These are phyloP conservation scores for Boletus subcaerulescens DNA, from an alignment of 768 basidiomycete genomes.

Conservation along the genomic window DNA sequence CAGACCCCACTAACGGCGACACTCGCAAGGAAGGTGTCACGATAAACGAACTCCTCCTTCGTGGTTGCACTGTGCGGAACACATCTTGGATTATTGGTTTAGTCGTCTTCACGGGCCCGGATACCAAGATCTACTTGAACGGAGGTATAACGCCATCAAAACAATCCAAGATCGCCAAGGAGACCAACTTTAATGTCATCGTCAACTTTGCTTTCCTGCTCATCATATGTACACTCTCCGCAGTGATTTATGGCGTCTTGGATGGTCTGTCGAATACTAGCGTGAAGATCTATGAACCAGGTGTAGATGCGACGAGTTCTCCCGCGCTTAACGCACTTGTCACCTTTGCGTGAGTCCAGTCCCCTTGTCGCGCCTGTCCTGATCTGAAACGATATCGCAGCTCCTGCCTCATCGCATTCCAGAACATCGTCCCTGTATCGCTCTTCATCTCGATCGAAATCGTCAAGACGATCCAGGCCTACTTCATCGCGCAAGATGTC, in stretches of 20 bases:
- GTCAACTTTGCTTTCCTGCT: constrained; percentile 86
- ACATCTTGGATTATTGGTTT: constrained; percentile 91
- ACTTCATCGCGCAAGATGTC: constrained; percentile 91
- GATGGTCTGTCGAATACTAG: constrained; percentile 63
- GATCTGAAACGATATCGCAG: constrained; percentile 38
- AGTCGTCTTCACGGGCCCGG: constrained; percentile 91
- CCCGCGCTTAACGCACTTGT: constrained; percentile 72
- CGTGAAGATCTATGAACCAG: constrained; percentile 66
- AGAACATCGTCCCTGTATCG: constrained; percentile 95
- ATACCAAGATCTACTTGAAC: constrained; percentile 91
- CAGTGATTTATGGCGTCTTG: constrained; percentile 71
- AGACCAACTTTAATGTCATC: constrained; percentile 97
- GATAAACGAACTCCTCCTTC: constrained; percentile 90
- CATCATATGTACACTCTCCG: constrained; percentile 73
- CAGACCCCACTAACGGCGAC: constrained; percentile 49
- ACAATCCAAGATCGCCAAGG: constrained; percentile 94
- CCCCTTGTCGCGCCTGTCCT: not conserved
- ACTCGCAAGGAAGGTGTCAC: constrained; percentile 66
- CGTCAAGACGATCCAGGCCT: constrained; percentile 97
- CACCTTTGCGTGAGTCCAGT: constrained; percentile 78
- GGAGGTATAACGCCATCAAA: constrained; percentile 95
- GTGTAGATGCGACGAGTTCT: constrained; percentile 59
- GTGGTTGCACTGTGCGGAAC: constrained; percentile 87
- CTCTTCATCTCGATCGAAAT: constrained; percentile 98
- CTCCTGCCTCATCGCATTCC: constrained; percentile 92